Percentiles rank a stretch among this genome's conserved stretches.
These are phyloP conservation scores for Saksenaea vasiformis DNA, from an alignment of 371 early-diverging fungal species.

Conservation along the genomic window DNA sequence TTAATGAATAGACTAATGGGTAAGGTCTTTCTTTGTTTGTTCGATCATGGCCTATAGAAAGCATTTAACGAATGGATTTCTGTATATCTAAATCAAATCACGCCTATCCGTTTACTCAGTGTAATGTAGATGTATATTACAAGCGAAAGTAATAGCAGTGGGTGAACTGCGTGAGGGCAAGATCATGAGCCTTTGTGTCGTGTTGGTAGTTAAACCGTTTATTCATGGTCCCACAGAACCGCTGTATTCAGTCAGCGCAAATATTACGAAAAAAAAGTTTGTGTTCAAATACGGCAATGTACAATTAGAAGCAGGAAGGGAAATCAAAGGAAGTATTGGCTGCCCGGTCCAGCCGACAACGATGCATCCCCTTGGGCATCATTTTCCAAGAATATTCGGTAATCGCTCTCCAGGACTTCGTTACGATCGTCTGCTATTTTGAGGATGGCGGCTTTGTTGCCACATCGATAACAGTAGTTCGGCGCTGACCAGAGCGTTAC, in stretches of 20 bases:
- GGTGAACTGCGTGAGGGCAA: too few relatives aligned
- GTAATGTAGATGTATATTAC: too few relatives aligned
- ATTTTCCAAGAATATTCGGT: constrained; percentile 88
- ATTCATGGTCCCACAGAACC: too few relatives aligned
- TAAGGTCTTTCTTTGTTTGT: neutral
- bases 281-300: neutral
- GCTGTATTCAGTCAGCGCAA: neutral
- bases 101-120: too few relatives aligned
- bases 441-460: constrained; percentile 97
- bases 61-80: too few relatives aligned
- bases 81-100: too few relatives aligned
- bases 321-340: constrained; percentile 46
- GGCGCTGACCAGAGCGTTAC: constrained; percentile 99
- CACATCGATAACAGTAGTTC: constrained; percentile 99
- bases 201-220: too few relatives aligned
- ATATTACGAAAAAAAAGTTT: neutral
- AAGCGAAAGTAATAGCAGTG: too few relatives aligned
- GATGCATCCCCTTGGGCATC: constrained; percentile 45
- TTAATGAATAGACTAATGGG: neutral
- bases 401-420: constrained; percentile 76
- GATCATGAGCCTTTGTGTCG: too few relatives aligned
- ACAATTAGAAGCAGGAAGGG: neutral
- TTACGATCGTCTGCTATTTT: constrained; percentile 82
- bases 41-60: too few relatives aligned
- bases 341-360: constrained; percentile 39